Conservation (phyloP, 1,284 basidiomycete genomes). For the Anthracocystis setariae region DNA sequence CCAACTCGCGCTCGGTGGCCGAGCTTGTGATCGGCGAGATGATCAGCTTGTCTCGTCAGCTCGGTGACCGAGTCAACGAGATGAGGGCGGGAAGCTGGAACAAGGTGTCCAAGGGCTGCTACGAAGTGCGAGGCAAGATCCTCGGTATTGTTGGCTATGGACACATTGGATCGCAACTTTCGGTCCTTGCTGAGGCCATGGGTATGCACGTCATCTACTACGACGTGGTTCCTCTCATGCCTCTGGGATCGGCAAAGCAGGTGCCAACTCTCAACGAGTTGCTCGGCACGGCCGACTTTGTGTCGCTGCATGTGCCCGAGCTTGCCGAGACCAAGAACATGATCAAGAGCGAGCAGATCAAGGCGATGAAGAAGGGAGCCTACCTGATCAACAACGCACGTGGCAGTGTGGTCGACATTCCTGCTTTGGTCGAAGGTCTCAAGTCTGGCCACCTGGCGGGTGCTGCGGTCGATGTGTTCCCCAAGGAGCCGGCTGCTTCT, state of each 20-base stretch:
- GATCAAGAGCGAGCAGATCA: conserved; percentile 82
- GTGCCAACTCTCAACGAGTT: conserved; percentile 83
- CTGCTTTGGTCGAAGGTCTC: conserved; percentile 83
- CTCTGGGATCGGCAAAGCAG: conserved; percentile 91
- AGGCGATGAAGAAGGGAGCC: conserved; percentile 91
- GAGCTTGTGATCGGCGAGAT: conserved; percentile 97
- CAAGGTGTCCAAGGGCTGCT: conserved; percentile 97
- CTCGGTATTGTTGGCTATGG: conserved; percentile 98
- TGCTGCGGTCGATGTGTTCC: conserved; percentile 94
- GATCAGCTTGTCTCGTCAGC: conserved; percentile 91
- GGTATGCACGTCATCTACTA: conserved; percentile 96
- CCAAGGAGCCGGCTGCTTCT: conserved; percentile 89
- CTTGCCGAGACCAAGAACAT: conserved; percentile 94
- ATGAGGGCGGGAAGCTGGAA: conserved; percentile 94
- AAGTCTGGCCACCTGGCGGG: conserved; percentile 88
- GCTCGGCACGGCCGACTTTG: conserved; percentile 85
- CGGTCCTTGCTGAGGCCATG: conserved; percentile 94
- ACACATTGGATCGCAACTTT: conserved; percentile 97
- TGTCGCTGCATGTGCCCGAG: conserved; percentile 96
- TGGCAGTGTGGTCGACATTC: conserved; percentile 93
- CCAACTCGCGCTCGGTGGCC: conserved; percentile 98
- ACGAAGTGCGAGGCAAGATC: conserved; percentile 97
- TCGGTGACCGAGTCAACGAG: conserved; percentile 88
- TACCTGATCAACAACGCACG: conserved; percentile 99
- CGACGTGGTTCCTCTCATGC: conserved; percentile 97